Conservation (phyloP, 768 basidiomycete genomes). For the Phanerochaete sordida region DNA sequence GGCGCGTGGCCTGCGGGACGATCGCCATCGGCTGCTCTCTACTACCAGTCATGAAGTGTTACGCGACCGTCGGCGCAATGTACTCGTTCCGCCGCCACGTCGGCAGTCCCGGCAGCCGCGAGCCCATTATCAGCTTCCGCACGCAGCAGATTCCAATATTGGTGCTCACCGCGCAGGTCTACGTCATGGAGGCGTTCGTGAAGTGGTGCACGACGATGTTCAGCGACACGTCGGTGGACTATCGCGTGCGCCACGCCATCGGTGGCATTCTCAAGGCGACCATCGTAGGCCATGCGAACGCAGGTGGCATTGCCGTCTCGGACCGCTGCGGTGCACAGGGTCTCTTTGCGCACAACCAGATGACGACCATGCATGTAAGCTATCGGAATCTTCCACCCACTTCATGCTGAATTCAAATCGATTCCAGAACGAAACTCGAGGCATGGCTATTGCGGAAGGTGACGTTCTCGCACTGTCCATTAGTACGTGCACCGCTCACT, state of each 20-base stretch:
- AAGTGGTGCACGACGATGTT: slow-evolving; percentile 40
- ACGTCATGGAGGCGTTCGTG: slow-evolving; percentile 43
- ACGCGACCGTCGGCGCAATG: slow-evolving; percentile 52
- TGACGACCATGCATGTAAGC: slow-evolving; percentile 21
- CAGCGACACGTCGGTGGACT: slow-evolving; percentile 36
- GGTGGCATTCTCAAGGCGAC: slow-evolving; percentile 56
- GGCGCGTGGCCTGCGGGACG: slow-evolving; percentile 23
- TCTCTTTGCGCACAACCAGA: slow-evolving; percentile 60
- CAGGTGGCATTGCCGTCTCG: slow-evolving; percentile 47
- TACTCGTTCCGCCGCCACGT: slow-evolving; percentile 56
- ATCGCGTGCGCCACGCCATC: slow-evolving; percentile 52
- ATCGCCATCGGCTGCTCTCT: slow-evolving; percentile 18
- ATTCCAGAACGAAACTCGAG: slow-evolving; percentile 34
- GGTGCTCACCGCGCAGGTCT: slow-evolving; percentile 46
- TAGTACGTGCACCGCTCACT: slow-evolving; percentile 24
- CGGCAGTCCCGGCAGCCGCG: slow-evolving; percentile 38
- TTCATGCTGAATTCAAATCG: not conserved
- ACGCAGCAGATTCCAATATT: slow-evolving; percentile 63
- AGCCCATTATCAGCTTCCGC: slow-evolving; percentile 58
- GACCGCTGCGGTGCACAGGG: slow-evolving; percentile 69
- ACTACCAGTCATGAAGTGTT: slow-evolving; percentile 49
- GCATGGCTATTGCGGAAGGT: slow-evolving; percentile 42
- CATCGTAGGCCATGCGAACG: slow-evolving; percentile 50
- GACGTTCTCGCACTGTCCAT: slow-evolving; percentile 39
- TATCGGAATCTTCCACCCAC: not conserved